These are phyloP conservation scores for Halophytophthora polymorphica DNA, from an alignment of 352 stramenopile genomes.

Conservation along the genomic window DNA sequence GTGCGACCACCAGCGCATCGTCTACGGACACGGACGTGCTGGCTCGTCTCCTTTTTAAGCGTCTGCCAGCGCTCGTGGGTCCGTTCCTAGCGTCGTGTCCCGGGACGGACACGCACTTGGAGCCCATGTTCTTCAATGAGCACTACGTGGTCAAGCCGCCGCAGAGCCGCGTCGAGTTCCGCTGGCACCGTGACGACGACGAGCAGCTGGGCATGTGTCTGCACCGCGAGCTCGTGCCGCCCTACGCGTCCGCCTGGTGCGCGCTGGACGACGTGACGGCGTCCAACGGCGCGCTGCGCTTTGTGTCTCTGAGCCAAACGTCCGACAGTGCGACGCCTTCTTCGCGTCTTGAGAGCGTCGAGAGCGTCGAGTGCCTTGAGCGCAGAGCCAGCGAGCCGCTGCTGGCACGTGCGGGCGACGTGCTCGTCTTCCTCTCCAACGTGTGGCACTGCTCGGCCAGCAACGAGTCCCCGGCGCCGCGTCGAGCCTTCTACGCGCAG, in stretches of 20 bases:
- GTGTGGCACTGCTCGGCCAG: conserved; percentile 69
- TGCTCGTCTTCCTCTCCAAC: conserved; percentile 67
- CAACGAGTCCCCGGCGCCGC: conserved; percentile 39
- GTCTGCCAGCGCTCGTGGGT: conserved; percentile 25
- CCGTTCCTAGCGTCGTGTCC: conserved; percentile 13
- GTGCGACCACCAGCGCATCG: background rate
- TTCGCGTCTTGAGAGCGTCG: background rate
- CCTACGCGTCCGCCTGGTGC: conserved; percentile 70
- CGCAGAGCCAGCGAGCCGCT: conserved; percentile 28
- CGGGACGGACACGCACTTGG: background rate
- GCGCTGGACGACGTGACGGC: conserved; percentile 54
- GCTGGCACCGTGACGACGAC: conserved; percentile 74
- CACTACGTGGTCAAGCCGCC: conserved; percentile 77
- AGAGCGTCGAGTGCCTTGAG: conserved; percentile 3
- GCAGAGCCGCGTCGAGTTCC: conserved; percentile 51
- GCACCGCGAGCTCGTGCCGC: conserved; percentile 37
- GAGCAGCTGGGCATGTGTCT: conserved; percentile 76
- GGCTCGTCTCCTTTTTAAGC: conserved; percentile 36
- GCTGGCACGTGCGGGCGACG: conserved; percentile 31
- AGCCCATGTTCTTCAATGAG: conserved; percentile 72
- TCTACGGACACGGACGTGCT: conserved; percentile 11
- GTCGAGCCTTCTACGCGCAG: conserved; percentile 73
- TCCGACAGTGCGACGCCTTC: conserved; percentile 4
- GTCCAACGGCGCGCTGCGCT: conserved; percentile 54
- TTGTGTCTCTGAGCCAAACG: conserved; percentile 41